Evolutionary conservation across 768 basidiomycete genomes (phyloP), one percentile per base, ranked within the genome.

Genomic region (Pleurotus tuoliensis): DNA sequence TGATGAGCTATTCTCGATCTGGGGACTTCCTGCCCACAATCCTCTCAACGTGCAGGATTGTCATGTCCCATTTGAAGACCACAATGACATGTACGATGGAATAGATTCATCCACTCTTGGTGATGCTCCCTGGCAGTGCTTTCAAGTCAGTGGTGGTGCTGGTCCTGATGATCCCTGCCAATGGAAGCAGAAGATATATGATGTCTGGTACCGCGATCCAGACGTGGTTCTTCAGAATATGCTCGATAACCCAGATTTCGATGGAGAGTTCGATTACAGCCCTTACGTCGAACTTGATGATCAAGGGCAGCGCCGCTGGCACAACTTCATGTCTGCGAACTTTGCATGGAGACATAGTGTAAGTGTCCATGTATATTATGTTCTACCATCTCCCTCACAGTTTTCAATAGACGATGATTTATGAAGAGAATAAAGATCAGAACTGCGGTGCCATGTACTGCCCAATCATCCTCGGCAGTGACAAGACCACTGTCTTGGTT

Each of bases 301-400:
- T 13, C 20, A 20, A 46, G 63, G 0, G 61, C 20, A 66, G 20
- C 58, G 69, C 0, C 63, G 59, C 3, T 75, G 61, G 52, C 34
- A 30, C 2, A 63, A 78, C 61, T 60, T 79, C 15, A 76, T 78
- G 72, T 75, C 74, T 0, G 77, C 72, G 2, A 63, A 73, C 27
- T 78, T 67, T 62, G 71, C 71, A 1, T 79, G 73, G 74, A 52
- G 62, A 5, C 75, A 80, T 46, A 70, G 69, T 12, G 72, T 71
- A 40, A 20, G 20, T 20, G 20, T 20, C 2, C 1, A 20, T 20
- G 20, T 20, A 20, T 20, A 20, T 2, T 20, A 20, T 20, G 20
- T 20, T 20, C 20, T 20, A 20, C 20, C 20, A 20, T 20, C 20
- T 20, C 20, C 20, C 20, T 20, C 2, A 20, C 20, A 20, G 20